A percentile compares a stretch with the other conserved stretches of the same genome.
Evolutionary conservation across 192 early-diverging fungal species (phyloP).

Genomic region (Phycomyces nitens): DNA sequence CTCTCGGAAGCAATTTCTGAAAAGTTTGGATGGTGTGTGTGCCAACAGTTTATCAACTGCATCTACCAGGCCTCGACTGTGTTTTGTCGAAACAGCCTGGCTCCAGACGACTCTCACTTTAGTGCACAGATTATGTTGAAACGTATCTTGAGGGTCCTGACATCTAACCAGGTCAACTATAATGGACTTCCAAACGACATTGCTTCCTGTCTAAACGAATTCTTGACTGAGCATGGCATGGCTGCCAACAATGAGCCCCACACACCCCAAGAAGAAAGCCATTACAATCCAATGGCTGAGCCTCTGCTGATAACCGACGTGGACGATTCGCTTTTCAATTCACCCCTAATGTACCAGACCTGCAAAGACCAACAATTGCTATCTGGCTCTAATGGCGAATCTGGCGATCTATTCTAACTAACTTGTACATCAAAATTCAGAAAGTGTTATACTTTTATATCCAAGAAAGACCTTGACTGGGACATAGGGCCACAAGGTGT

Average conservation of each 20-base stretch:
- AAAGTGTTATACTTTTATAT: no score
- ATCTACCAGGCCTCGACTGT: constrained; percentile 28
- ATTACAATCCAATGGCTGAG: background rate
- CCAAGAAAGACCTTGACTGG: no score
- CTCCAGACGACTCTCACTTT: background rate
- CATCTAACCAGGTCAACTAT: constrained; percentile 19
- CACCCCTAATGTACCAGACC: constrained; percentile 8
- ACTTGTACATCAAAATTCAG: no score
- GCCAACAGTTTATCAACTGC: constrained; percentile 30
- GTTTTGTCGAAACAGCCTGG: constrained; percentile 17
- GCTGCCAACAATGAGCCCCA: background rate
- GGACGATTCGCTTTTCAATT: constrained; percentile 21
- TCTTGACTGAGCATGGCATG: constrained; percentile 20
- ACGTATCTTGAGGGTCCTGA: constrained; percentile 25
- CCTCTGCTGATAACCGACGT: no score
- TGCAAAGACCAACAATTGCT: constrained; percentile 8
- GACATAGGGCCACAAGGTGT: no score
- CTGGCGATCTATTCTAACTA: no score
- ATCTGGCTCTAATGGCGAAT: no score
- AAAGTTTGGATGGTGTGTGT: constrained; percentile 28
- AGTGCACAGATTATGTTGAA: constrained; percentile 22
- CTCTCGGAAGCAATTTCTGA: constrained; percentile 22
- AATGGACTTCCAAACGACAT: constrained; percentile 31
- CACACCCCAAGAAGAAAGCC: background rate
- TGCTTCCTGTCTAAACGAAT: constrained; percentile 25